A percentile compares a stretch with the other conserved stretches of the same genome.
Evolutionary conservation across 1,284 basidiomycete species (phyloP).

Genomic region (Ustilago crameri): DNA sequence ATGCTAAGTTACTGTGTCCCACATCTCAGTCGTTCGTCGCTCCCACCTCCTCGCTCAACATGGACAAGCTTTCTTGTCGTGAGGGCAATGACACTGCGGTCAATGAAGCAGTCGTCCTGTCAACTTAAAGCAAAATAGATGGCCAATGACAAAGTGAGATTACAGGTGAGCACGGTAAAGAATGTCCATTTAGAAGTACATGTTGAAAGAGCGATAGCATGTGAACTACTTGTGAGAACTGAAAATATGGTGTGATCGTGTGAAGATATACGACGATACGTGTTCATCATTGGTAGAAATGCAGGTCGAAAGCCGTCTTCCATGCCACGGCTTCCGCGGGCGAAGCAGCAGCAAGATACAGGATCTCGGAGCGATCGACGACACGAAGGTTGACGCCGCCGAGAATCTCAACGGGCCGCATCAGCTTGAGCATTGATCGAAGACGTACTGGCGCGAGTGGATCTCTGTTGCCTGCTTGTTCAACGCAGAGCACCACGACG

Average conservation of each 20-base stretch:
- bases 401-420: constrained; percentile 42
- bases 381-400: constrained; percentile 49
- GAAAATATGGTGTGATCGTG: constrained; percentile 1
- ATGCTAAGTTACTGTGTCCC: too few species aligned
- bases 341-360: constrained; percentile 50
- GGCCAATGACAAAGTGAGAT: constrained; percentile 20
- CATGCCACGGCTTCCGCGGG: constrained; percentile 49
- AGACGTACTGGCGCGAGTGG: constrained; percentile 25
- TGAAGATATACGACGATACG: neutral
- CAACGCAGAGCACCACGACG: constrained; percentile 85
- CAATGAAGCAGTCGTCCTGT: too few species aligned
- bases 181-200: too few species aligned
- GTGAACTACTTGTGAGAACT: constrained; percentile 1
- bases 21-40: too few species aligned
- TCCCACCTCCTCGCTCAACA: too few species aligned
- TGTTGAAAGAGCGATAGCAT: too few species aligned
- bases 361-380: constrained; percentile 49
- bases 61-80: too few species aligned
- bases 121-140: neutral
- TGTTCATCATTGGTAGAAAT: constrained; percentile 33
- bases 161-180: constrained; percentile 27
- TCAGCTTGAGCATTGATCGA: constrained; percentile 29
- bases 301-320: constrained; percentile 55
- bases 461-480: constrained; percentile 68
- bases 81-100: too few species aligned